phyloP scores from a whole-genome alignment of 495 filamentous ascomycete genomes.

The Annulohypoxylon maeteangense region DNA sequence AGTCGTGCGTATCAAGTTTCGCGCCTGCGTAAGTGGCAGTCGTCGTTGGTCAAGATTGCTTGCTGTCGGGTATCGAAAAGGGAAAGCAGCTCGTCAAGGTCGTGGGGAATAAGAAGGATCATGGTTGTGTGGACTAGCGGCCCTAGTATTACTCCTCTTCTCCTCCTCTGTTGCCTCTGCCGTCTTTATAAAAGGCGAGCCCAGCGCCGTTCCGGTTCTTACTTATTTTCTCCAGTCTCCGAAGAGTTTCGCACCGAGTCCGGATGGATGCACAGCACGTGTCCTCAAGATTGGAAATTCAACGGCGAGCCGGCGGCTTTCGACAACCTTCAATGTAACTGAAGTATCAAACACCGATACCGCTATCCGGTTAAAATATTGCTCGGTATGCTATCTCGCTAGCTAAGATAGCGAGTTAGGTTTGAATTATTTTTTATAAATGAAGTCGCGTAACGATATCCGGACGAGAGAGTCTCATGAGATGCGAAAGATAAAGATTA shows the following conservation, averaged over 20 bases:
- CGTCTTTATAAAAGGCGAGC: slow-evolving; percentile 28
- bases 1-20: slow-evolving; percentile 32
- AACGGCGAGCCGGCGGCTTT: slow-evolving; percentile 13
- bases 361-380: not conserved
- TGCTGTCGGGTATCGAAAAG: slow-evolving; percentile 45
- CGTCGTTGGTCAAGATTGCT: slow-evolving; percentile 37
- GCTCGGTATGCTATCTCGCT: not conserved
- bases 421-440: slow-evolving; percentile 18
- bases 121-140: slow-evolving; percentile 40
- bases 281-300: slow-evolving; percentile 16
- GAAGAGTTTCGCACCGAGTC: slow-evolving; percentile 28
- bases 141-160: slow-evolving; percentile 23
- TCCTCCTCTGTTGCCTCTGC: not conserved
- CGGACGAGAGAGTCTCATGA: not conserved
- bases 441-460: slow-evolving; percentile 9
- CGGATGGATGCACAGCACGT: slow-evolving; percentile 29
- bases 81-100: slow-evolving; percentile 48
- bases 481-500: not conserved
- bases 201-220: slow-evolving; percentile 11
- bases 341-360: slow-evolving; percentile 18
- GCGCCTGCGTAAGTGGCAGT: slow-evolving; percentile 35
- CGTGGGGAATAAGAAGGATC: slow-evolving; percentile 46
- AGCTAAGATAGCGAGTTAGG: not conserved
- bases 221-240: not conserved
- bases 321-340: slow-evolving; percentile 23